Base-by-base conservation (phyloP, 805 yeast species). In the Kodamaea sagamina region DNA sequence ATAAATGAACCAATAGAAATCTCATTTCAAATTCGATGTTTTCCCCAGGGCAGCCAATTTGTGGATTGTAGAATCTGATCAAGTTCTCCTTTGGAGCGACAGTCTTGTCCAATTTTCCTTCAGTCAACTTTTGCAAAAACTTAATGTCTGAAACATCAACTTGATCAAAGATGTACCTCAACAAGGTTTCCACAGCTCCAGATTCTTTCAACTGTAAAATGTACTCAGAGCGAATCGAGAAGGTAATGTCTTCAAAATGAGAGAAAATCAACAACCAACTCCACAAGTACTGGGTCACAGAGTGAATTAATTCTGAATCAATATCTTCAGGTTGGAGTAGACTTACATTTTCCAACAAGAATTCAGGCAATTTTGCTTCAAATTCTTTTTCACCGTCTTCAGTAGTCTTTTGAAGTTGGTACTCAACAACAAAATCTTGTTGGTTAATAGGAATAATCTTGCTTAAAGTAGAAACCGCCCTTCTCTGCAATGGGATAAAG, bases 161-260 rank as follows among this genome's bases (percentile, higher is more conserved):
- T 43, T 79, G 76, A 12, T 75, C 74, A 21, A 85, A 73, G 7
- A 84, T 57, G 44, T 72, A 77, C 36, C 75, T 69, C 35, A 86
- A 71, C 16, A 89, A 68, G 4, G 57, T 58, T 2, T 65, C 68
- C 6, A 86, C 62, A n/a, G 74, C 55, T 21, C 71, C 75, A 6
- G 61, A 56, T 3, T 43, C 49, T 19, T 76, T 78, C 43, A 89
- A 57, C 49, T 84, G 84, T 15, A 65, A 69, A 26, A 83, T 74
- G 52, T 84, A 86, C 32, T 72, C 68, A 36, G 77, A 73, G 44
- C 89, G 74, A 50, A 89, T 71, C 31, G 78, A 75, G 50, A 79
- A 80, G 1, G 93, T 79, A 4, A 85, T 75, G 45, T 81, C 79
- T 40, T 75, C 72, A 57, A 89, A 85, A 59, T 81, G 81, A 21